Evolutionary conservation across 1,284 basidiomycete species (phyloP), one percentile per base, ranked within the genome.

Genomic region (Cystobasidium slooffiae): DNA sequence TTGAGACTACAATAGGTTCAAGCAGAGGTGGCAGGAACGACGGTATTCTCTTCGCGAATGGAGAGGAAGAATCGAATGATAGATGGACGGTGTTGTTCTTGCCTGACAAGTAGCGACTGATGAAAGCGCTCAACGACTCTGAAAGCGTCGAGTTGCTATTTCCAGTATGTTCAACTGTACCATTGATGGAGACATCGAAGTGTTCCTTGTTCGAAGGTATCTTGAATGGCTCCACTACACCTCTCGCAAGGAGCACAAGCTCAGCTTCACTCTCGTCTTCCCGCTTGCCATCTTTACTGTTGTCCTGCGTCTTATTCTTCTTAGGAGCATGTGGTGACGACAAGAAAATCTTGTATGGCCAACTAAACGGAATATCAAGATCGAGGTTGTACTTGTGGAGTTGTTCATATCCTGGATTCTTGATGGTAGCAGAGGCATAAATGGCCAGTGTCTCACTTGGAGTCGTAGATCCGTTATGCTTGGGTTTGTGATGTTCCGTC

Each of bases 101-200:
- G 16, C 78, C 77, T 16, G 72, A 58, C 14, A 79, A 65, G 75
- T 76, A 79, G 41, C 77, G 77, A 16, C 75, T 72, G 44, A 79
- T 75, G 63, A 79, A 79, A 16, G 55, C 46, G 14, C 68, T 72
- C 41, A 79, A 59, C 0, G 78, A 72, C 1, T 68, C 49, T 6
- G 65, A 58, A 47, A 78, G 74, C 1, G 63, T 41, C n/a, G 75
- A 70, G 5, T 73, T 59, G 31, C 68, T 41, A 66, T 75, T 76
- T n/a, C 62, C 75, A 1, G 76, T 75, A 20, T 72, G 74, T 24
- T 76, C 76, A 59, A 79, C 73, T 37, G 75, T 68, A 18, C 78
- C 79, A 22, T 63, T 52, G 49, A 79, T 64, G 10, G 62, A 58
- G 46, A 79, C 51, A 1, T 63, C 55, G 10, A 78, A 74, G 8